Evolutionary conservation across 305 asterid species (phyloP), one percentile per base, ranked within the genome.

Genomic region (Ajuga reptans): DNA sequence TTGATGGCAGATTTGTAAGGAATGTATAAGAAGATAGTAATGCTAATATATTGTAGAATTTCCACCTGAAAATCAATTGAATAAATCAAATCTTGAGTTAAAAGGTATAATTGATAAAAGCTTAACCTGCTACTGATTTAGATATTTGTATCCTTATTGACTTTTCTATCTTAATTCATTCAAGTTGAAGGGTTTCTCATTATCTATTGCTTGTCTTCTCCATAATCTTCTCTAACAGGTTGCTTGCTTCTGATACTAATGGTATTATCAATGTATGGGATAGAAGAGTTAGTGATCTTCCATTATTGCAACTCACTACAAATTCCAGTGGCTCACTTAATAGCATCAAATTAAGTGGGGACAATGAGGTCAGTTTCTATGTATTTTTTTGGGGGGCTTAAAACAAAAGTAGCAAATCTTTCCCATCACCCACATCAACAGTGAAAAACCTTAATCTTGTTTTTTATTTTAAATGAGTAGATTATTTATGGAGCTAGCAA

Each of bases 191-290:
- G 60, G 34, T 31, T 56, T 45, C 63, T 69, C 61, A 68, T 59
- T 63, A 62, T 41, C 36, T 69, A 12, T 41, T 33, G 43, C 27
- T 41, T 42, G 55, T 45, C 37, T 68, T 72, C 63, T 66, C 68
- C 42, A 70, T 68, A 55, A 74, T 78, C 47, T 77, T 71, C 76
- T 55, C 71, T 66, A 55, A 69, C 71, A 92, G 98, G 89, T 78
- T 93, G 77, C 86, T 90, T 36, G 97, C 97, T 72, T 88, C 98
- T 24, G 97, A 92, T 76, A 72, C 80, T 66, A 75, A 71, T 82
- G 98, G 98, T 56, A 78, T 73, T 49, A 83, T 92, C 64, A 87
- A 88, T 77, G 52, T 92, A 43, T 93, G 98, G 98, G 98, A 93
- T 76, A 86, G 97, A 93, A 84, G 98, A 84, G 85, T 46, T 37